phyloP scores from a whole-genome alignment of 352 stramenopile genomes.

The Globisporangium cystogenes region DNA sequence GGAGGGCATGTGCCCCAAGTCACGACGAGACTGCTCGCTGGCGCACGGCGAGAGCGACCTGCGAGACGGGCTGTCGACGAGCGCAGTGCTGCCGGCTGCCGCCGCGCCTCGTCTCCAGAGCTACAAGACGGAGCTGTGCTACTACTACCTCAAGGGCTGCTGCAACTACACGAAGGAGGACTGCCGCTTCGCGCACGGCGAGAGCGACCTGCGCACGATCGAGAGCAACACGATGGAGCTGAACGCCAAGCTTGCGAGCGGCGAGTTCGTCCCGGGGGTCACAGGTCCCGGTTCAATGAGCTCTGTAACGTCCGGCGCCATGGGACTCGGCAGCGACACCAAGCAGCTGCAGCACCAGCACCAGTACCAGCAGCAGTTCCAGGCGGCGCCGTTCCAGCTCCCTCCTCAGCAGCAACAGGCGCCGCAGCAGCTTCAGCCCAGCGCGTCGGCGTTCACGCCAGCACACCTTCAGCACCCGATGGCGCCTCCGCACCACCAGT shows the following conservation, averaged over 20 bases:
- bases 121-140: conserved; percentile 88
- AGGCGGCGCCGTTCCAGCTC: conserved; percentile 13
- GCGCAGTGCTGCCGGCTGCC: conserved; percentile 20
- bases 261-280: neutral
- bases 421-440: conserved; percentile 13
- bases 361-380: conserved; percentile 61
- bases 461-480: conserved; percentile 10
- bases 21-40: conserved; percentile 67
- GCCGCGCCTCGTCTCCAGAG: conserved; percentile 70
- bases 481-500: conserved; percentile 8
- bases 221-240: conserved; percentile 76
- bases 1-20: conserved; percentile 66
- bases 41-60: conserved; percentile 76
- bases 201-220: conserved; percentile 72
- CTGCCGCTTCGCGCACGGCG: conserved; percentile 82
- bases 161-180: conserved; percentile 88
- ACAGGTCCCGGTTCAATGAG: neutral
- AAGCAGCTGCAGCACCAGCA: conserved; percentile 58
- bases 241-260: conserved; percentile 45
- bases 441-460: conserved; percentile 11
- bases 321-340: conserved; percentile 15
- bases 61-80: conserved; percentile 36
- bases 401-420: conserved; percentile 16
- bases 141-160: conserved; percentile 85
- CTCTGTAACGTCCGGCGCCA: neutral